Conservation (phyloP, 176 grass and related monocot species). For the Metroxylon sagu region DNA sequence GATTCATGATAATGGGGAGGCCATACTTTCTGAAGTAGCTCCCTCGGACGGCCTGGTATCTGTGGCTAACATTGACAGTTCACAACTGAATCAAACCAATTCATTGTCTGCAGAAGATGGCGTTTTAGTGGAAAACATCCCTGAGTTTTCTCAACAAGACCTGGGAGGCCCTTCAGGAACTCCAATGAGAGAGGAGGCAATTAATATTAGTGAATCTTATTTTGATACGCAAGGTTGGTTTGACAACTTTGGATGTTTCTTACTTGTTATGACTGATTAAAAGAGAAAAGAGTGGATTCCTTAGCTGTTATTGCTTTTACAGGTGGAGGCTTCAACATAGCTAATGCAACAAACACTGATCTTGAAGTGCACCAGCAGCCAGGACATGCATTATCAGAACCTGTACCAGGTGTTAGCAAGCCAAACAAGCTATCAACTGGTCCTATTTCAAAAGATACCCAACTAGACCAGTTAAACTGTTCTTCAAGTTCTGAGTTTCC, state of each 20-base stretch:
- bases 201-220: constrained; percentile 20
- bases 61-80: neutral
- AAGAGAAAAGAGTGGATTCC: neutral
- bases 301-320: constrained; percentile 7
- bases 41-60: neutral
- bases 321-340: constrained; percentile 23
- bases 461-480: constrained; percentile 3
- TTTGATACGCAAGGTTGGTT: constrained; percentile 43
- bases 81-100: constrained; percentile 11
- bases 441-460: neutral
- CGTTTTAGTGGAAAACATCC: constrained; percentile 25
- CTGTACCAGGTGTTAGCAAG: constrained; percentile 29
- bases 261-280: neutral
- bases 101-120: constrained; percentile 13
- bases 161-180: constrained; percentile 15
- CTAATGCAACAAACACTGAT: constrained; percentile 27
- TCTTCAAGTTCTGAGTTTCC: constrained; percentile 40
- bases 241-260: constrained; percentile 2
- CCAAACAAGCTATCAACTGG: constrained; percentile 17
- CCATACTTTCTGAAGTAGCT: neutral
- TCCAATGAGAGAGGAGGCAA: constrained; percentile 3
- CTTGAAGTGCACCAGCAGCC: constrained; percentile 28
- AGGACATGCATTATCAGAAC: constrained; percentile 21
- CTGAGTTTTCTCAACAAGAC: constrained; percentile 22
- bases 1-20: constrained; percentile 1